Evolutionary conservation across 345 rosid genomes (phyloP), one percentile per base, ranked within the genome.

Genomic region (Linum usitatissimum): DNA sequence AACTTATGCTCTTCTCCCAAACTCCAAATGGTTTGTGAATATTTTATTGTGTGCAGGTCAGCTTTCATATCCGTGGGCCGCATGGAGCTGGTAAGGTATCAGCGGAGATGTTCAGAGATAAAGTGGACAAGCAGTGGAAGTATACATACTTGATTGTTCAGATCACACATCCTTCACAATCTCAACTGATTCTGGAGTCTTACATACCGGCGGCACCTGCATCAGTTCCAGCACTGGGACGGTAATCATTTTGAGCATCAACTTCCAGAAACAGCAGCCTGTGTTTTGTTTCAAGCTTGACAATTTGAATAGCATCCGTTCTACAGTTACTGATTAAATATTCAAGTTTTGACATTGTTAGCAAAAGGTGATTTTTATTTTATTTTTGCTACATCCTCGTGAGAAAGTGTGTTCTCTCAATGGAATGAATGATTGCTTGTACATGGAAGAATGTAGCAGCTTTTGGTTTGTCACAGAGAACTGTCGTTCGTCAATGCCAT

Each of bases 11-110:
- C 4, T 18, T 18, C 5, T 57, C 12, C 57, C 3, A 20, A 20
- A 5, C 12, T 34, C 38, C 38, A 34, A 34, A 34, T 34, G 38
- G 57, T 53, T 54, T 30, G 18, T 51, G 14, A 30, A 49, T 58
- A 59, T 9, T 36, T 63, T 8, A 36, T 30, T 45, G 31, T 12
- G 23, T 73, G 61, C 67, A 92, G 97, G 84, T 90, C 18, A 81
- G 82, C 74, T 93, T 93, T 78, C 74, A 79, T 67, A 73, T 93
- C 54, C 90, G 97, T 2, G 97, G 99, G 23, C 94, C 99, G 5
- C 96, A 93, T 53, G 97, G 99, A 80, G 86, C 88, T 6, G 99
- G 97, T 38, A 93, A 86, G 69, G 99, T 87, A 54, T 84, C 75
- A 63, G 69, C 94, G 6, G 86, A 86, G 73, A 93, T 90, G 99